These are phyloP conservation scores for Candida albicans DNA, from an alignment of 1,139 yeast genomes.

Conservation along the genomic window DNA sequence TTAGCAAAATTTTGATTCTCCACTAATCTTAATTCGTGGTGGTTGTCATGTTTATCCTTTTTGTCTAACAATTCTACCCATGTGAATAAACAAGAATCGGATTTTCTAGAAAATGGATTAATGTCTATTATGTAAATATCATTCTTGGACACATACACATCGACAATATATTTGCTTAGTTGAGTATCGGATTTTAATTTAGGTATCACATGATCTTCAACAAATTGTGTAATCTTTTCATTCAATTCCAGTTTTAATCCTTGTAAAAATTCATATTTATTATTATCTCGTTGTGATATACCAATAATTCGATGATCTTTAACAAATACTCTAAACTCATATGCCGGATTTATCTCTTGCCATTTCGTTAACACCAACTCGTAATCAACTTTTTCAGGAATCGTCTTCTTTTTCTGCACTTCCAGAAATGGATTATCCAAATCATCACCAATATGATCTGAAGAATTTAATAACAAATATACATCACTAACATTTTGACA, in stretches of 20 bases:
- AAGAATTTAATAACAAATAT: slow-evolving; percentile 76
- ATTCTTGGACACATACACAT: slow-evolving; percentile 72
- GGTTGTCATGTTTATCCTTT: slow-evolving; percentile 14
- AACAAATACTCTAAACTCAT: slow-evolving; percentile 87
- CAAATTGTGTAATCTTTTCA: slow-evolving; percentile 54
- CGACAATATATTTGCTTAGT: slow-evolving; percentile 55
- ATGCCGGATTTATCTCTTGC: slow-evolving; percentile 79
- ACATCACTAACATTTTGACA: slow-evolving; percentile 73
- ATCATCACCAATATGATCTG: slow-evolving; percentile 86
- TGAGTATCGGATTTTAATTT: slow-evolving; percentile 37
- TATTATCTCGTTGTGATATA: slow-evolving; percentile 81
- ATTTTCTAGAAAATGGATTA: slow-evolving; percentile 77
- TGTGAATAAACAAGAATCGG: slow-evolving; percentile 74
- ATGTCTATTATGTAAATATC: slow-evolving; percentile 74
- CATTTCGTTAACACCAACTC: slow-evolving; percentile 81
- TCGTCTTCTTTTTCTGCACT: slow-evolving; percentile 15
- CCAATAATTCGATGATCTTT: slow-evolving; percentile 63
- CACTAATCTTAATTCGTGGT: slow-evolving; percentile 57
- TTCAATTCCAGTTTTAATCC: slow-evolving; percentile 46
- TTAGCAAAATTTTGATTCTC: slow-evolving; percentile 67
- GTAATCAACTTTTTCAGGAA: slow-evolving; percentile 23
- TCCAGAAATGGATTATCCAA: slow-evolving; percentile 68
- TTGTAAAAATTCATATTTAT: slow-evolving; percentile 70
- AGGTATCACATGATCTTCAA: slow-evolving; percentile 43
- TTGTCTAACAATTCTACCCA: slow-evolving; percentile 70